phyloP scores from a whole-genome alignment of 2,329 filamentous ascomycete species.

The Mollisiaceae sp. region DNA sequence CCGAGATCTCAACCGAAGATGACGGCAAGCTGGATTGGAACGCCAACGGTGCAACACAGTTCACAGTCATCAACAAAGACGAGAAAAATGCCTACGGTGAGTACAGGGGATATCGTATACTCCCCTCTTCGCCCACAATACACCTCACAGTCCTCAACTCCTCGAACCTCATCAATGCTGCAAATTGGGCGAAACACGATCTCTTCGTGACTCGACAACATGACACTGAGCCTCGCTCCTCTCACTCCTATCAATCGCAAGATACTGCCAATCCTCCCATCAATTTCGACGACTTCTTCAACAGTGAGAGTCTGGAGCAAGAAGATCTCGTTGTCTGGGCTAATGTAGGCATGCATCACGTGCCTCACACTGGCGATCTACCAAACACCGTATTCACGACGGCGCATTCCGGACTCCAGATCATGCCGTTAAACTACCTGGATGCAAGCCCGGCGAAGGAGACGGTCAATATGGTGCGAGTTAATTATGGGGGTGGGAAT shows the following conservation, averaged over 20 bases:
- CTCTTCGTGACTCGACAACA: conserved; percentile 57
- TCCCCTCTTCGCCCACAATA: conserved; percentile 45
- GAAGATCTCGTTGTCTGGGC: conserved; percentile 56
- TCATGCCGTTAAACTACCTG: conserved; percentile 20
- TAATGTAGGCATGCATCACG: conserved; percentile 61
- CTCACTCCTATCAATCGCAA: conserved; percentile 52
- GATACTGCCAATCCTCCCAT: conserved; percentile 53
- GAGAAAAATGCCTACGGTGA: conserved; percentile 55
- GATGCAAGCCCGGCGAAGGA: conserved; percentile 31
- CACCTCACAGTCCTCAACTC: conserved; percentile 57
- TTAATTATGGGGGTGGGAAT: conserved; percentile 45
- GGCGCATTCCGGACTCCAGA: conserved; percentile 12
- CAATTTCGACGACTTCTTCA: conserved; percentile 55
- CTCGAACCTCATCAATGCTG: conserved; percentile 51
- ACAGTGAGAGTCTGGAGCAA: conserved; percentile 48
- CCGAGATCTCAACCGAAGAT: conserved; percentile 48
- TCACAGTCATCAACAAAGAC: conserved; percentile 56
- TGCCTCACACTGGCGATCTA: conserved; percentile 57
- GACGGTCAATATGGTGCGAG: conserved; percentile 48
- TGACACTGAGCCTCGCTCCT: conserved; percentile 54
- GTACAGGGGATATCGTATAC: conserved; percentile 55
- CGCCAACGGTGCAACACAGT: conserved; percentile 52
- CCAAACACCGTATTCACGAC: conserved; percentile 50
- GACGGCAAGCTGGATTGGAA: conserved; percentile 49
- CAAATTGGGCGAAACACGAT: conserved; percentile 55